phyloP scores from a whole-genome alignment of 2,329 filamentous ascomycete genomes.

The Ophiostoma piceae region DNA sequence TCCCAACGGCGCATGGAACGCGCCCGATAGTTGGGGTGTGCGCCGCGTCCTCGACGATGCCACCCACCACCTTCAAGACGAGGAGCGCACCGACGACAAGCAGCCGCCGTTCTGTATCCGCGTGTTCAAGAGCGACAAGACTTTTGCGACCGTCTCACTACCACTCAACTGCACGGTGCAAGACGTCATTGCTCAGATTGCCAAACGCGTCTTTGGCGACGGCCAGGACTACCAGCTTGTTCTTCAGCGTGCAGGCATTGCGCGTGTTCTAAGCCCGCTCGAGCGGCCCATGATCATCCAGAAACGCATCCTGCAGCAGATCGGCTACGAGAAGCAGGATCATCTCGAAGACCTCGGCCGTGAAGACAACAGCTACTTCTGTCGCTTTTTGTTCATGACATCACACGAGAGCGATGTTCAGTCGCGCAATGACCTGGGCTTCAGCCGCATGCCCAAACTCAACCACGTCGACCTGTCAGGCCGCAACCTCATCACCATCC shows the following conservation, averaged over 20 bases:
- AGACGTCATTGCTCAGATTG: conserved; percentile 83
- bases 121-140: conserved; percentile 88
- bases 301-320: conserved; percentile 82
- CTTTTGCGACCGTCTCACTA: conserved; percentile 87
- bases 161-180: conserved; percentile 75
- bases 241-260: conserved; percentile 85
- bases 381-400: conserved; percentile 90
- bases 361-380: conserved; percentile 95
- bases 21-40: conserved; percentile 94
- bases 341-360: conserved; percentile 87
- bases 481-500: conserved; percentile 87
- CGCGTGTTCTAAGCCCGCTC: conserved; percentile 68
- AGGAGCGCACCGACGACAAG: conserved; percentile 57
- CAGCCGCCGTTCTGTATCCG: conserved; percentile 71
- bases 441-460: conserved; percentile 80
- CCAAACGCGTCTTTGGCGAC: conserved; percentile 92
- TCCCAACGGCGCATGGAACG: conserved; percentile 70
- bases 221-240: conserved; percentile 93
- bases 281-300: conserved; percentile 89
- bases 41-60: conserved; percentile 65
- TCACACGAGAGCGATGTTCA: conserved; percentile 79
- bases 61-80: conserved; percentile 43
- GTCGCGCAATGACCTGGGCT: conserved; percentile 70
- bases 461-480: conserved; percentile 90
- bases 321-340: conserved; percentile 82